Percentiles rank a stretch among this genome's conserved stretches.
phyloP scores from a whole-genome alignment of 768 basidiomycete species.

The Tricholoma sp. region DNA sequence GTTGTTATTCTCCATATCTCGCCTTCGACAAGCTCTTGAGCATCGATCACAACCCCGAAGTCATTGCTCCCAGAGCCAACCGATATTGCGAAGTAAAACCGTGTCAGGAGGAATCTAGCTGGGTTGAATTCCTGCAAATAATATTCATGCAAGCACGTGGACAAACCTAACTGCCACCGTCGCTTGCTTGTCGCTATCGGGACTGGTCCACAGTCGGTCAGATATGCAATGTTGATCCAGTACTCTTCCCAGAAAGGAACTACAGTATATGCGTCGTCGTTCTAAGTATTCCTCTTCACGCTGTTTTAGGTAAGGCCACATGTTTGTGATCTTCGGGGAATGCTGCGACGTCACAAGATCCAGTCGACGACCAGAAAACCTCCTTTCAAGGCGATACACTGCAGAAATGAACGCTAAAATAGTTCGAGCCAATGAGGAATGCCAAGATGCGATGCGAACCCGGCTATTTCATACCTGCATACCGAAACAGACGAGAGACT shows the following conservation, averaged over 20 bases:
- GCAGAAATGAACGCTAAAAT: slow-evolving; percentile 61
- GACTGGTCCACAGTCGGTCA: slow-evolving; percentile 50
- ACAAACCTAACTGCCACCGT: slow-evolving; percentile 50
- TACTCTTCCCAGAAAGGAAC: slow-evolving; percentile 45
- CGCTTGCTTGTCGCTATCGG: slow-evolving; percentile 54
- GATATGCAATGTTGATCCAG: slow-evolving; percentile 34
- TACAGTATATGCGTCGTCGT: slow-evolving; percentile 34
- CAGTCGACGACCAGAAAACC: slow-evolving; percentile 49
- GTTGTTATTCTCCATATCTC: slow-evolving; percentile 60
- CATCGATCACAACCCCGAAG: slow-evolving; percentile 36
- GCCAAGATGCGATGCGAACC: neutral
- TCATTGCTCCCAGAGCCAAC: slow-evolving; percentile 34
- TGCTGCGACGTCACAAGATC: slow-evolving; percentile 31
- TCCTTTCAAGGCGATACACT: slow-evolving; percentile 34
- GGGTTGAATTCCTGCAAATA: neutral
- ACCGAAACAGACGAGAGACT: slow-evolving; percentile 58
- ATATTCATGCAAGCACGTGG: neutral
- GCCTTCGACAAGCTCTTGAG: slow-evolving; percentile 43
- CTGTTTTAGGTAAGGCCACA: slow-evolving; percentile 67
- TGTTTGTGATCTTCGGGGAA: slow-evolving; percentile 45
- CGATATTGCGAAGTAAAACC: slow-evolving; percentile 60
- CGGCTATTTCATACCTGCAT: slow-evolving; percentile 43
- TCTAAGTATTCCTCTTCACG: slow-evolving; percentile 39
- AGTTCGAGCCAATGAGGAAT: slow-evolving; percentile 2
- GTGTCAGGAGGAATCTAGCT: slow-evolving; percentile 56